These are phyloP conservation scores for Acer negundo DNA, from an alignment of 345 rosid species.

Conservation along the genomic window DNA sequence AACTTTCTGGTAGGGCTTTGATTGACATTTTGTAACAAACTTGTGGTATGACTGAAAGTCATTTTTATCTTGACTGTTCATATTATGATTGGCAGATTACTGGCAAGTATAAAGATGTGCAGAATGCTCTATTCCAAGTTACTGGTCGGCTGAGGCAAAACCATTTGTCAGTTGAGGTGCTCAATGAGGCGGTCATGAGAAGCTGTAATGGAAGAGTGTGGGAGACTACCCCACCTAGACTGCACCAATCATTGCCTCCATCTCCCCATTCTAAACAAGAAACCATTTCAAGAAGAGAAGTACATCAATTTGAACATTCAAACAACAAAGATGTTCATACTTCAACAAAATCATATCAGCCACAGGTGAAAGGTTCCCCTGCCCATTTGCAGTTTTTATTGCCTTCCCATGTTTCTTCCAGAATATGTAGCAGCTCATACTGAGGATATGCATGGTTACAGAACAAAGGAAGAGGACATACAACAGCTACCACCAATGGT, in stretches of 20 bases:
- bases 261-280: conserved; percentile 16
- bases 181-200: conserved; percentile 32
- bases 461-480: conserved; percentile 28
- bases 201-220: conserved; percentile 25
- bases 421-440: conserved; percentile 2
- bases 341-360: conserved; percentile 19
- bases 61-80: neutral
- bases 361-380: conserved; percentile 37
- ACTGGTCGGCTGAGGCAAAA: conserved; percentile 40
- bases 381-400: conserved; percentile 4
- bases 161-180: conserved; percentile 37
- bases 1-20: neutral
- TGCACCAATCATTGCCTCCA: conserved; percentile 13
- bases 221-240: conserved; percentile 24
- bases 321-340: conserved; percentile 10
- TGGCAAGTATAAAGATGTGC: conserved; percentile 43
- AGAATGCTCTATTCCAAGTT: conserved; percentile 43
- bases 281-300: conserved; percentile 14
- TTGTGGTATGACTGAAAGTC: conserved; percentile 15
- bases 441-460: conserved; percentile 25
- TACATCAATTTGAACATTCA: conserved; percentile 15
- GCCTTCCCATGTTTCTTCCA: conserved; percentile 14
- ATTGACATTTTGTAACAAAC: neutral
- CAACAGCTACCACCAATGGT: conserved; percentile 15
- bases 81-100: conserved; percentile 39